Conservation (phyloP, 768 basidiomycete species). For the Podaxis sp. region DNA sequence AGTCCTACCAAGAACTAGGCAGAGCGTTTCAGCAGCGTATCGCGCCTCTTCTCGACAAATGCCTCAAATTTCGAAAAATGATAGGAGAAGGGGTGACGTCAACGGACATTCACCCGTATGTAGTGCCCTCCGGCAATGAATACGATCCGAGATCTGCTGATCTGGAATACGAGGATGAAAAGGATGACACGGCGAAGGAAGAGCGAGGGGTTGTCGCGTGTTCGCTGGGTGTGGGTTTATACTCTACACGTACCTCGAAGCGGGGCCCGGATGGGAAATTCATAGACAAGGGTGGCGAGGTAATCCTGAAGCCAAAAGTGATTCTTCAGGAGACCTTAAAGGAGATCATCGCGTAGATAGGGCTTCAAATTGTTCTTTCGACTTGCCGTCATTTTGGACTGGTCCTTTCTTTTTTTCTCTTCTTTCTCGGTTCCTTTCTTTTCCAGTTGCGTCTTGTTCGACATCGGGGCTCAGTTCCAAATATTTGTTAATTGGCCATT, state of each 20-base stretch:
- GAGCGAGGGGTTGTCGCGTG: slow-evolving; percentile 10
- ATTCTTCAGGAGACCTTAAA: slow-evolving; percentile 15
- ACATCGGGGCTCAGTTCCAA: too few relatives aligned
- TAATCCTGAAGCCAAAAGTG: slow-evolving; percentile 12
- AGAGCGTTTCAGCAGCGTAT: slow-evolving; percentile 20
- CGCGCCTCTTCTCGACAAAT: slow-evolving; percentile 21
- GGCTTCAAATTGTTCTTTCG: background rate
- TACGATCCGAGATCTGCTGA: slow-evolving; percentile 11
- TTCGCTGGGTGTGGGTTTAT: slow-evolving; percentile 12
- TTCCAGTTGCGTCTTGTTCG: too few relatives aligned
- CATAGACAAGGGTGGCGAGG: background rate
- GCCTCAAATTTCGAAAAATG: slow-evolving; percentile 21
- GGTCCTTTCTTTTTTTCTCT: too few relatives aligned
- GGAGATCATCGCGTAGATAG: slow-evolving; percentile 11
- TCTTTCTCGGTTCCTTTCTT: too few relatives aligned
- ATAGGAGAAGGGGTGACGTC: slow-evolving; percentile 26
- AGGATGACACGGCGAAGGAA: background rate
- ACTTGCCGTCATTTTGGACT: background rate
- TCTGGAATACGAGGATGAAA: slow-evolving; percentile 20
- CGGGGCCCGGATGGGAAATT: slow-evolving; percentile 5
- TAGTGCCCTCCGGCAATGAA: slow-evolving; percentile 1
- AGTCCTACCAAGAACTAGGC: slow-evolving; percentile 2
- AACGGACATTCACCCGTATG: slow-evolving; percentile 18
- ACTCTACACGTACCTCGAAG: background rate
- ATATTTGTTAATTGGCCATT: too few relatives aligned